Base-by-base conservation (phyloP, 176 grass and related monocot genomes). In the Triticum timopheevii region DNA sequence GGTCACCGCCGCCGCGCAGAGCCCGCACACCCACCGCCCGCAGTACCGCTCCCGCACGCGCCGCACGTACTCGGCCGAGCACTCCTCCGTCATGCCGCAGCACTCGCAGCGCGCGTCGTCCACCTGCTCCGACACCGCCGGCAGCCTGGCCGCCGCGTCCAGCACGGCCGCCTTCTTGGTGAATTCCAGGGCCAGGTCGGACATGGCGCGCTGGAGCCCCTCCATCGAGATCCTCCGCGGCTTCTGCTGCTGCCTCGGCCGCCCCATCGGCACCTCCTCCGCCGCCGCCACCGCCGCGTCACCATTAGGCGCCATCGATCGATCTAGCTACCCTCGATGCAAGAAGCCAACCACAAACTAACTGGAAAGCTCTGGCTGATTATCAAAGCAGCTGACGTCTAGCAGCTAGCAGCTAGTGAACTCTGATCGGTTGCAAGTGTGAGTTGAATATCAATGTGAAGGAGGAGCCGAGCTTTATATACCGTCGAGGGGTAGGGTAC, bases 71-170 rank as follows among this genome's bases (percentile, higher is more conserved):
- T 82, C 83, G 1, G 86, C 89, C 17, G 95, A 95, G 87, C 93
- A 98, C 83, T 98, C 93, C 87, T 98, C 93, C 80, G 75, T 83
- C 95, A 98, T 93, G 20, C 91, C 93, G 70, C 95, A 98, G 87
- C 93, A 98, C 78, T 94, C 93, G 87, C 95, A 98, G 77, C 85
- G 90, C 70, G 86, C 89, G 19, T 89, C 91, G 87, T 93, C 87
- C 74, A 85, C 95, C 58, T 75, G 79, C 78, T 98, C 93, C 23
- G 87, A 73, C 77, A 95, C 88, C 23, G 66, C 45, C 68, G 84
- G 89, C 67, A 97, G 93, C 65, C 47, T 39, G 27, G 72, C 62
- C 0, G 73, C 78, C 1, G 77, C 24, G 36, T 10, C 72, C 31
- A 65, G 7, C 45, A 77, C 27, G 15, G 38, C 34, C 16, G 16